Conservation (phyloP, 441 rosid genomes). For the Euphorbia celastroides region DNA sequence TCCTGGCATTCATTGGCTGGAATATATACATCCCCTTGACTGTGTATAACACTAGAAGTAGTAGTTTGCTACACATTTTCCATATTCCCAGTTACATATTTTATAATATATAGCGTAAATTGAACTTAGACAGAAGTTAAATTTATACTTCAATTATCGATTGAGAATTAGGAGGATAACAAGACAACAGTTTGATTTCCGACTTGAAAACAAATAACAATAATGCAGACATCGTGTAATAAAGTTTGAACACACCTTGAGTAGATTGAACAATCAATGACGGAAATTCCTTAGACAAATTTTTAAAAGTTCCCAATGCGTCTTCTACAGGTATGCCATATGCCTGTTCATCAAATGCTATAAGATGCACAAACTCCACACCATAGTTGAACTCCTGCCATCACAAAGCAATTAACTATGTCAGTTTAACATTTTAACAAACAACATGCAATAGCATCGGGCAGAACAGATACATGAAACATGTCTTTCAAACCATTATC, state of each 20-base stretch:
- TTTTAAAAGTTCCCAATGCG: conserved; percentile 57
- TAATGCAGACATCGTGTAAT: conserved; percentile 2
- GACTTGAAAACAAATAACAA: conserved; percentile 6
- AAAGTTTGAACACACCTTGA: conserved; percentile 45
- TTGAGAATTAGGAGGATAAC: conserved; percentile 5
- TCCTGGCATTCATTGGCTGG: neutral
- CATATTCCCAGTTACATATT: no score
- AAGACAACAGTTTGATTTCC: conserved; percentile 2
- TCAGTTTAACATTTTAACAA: conserved; percentile 14
- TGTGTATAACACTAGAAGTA: no score
- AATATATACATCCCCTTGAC: neutral
- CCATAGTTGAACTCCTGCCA: conserved; percentile 84
- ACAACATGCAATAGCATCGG: neutral
- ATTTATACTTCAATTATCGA: neutral
- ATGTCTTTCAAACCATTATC: neutral
- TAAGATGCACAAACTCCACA: conserved; percentile 69
- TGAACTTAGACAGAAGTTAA: neutral
- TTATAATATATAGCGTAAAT: neutral
- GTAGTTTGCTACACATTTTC: no score
- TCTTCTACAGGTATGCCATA: conserved; percentile 45
- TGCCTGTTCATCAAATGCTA: conserved; percentile 50
- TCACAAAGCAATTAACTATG: conserved; percentile 16
- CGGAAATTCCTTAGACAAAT: conserved; percentile 46
- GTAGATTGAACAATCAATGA: conserved; percentile 77
- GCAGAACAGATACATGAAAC: neutral